Percentiles rank a stretch among this genome's conserved stretches.
Evolutionary conservation across 306 rosid genomes (phyloP).

Genomic region (Cotoneaster glaucophyllus): DNA sequence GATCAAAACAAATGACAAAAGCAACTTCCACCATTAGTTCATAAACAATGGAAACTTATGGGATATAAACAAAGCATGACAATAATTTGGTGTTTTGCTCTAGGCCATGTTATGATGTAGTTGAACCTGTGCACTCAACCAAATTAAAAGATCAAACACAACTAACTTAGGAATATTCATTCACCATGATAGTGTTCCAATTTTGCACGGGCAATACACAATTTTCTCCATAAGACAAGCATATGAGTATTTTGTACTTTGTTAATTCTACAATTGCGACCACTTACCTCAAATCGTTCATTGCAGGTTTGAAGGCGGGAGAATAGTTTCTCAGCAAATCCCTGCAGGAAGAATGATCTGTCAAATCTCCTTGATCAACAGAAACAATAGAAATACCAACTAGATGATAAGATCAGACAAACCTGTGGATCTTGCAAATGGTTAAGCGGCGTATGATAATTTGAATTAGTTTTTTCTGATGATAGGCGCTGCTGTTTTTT

Average conservation of each 20-base stretch:
- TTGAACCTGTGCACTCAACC: background rate
- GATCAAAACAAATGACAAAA: conserved; percentile 20
- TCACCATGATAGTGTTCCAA: background rate
- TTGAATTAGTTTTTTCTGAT: conserved; percentile 40
- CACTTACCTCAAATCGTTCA: conserved; percentile 72
- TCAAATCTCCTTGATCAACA: conserved; percentile 3
- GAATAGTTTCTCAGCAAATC: conserved; percentile 80
- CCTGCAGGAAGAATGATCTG: conserved; percentile 43
- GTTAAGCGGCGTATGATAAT: conserved; percentile 75
- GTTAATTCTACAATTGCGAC: background rate
- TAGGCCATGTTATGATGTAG: background rate
- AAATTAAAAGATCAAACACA: background rate
- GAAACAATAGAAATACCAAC: conserved; percentile 4
- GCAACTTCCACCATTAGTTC: background rate
- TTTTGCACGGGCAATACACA: background rate
- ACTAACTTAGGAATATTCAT: background rate
- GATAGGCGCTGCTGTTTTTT: conserved; percentile 66
- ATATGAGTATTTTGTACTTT: background rate
- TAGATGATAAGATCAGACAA: conserved; percentile 9
- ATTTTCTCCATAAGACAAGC: background rate
- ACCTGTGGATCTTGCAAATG: conserved; percentile 91
- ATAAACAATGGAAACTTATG: background rate
- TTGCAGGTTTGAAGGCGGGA: conserved; percentile 55
- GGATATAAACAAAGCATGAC: background rate
- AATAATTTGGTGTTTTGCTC: background rate